phyloP scores from a whole-genome alignment of 164 flowering plant species.

The Liquidambar formosana region DNA sequence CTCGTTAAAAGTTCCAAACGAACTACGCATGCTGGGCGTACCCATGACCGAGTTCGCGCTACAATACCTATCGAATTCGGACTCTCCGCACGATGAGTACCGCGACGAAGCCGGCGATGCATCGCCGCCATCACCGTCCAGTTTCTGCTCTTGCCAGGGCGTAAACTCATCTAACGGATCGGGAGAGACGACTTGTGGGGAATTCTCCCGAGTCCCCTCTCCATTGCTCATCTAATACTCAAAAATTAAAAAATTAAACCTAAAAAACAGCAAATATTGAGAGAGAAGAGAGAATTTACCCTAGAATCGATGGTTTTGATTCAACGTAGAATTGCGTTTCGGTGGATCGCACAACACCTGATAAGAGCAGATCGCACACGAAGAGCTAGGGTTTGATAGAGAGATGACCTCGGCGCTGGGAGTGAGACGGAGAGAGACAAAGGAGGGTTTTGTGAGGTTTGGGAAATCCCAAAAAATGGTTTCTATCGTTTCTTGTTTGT shows the following conservation, averaged over 20 bases:
- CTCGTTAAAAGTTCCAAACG: slow-evolving; percentile 47
- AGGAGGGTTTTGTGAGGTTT: no score
- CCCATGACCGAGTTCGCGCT: slow-evolving; percentile 84
- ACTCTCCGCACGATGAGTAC: slow-evolving; percentile 76
- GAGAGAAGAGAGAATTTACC: slow-evolving; percentile 1
- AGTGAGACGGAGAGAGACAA: no score
- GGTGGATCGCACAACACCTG: neutral
- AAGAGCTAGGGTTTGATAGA: no score
- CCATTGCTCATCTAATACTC: slow-evolving; percentile 46
- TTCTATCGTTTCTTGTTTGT: no score
- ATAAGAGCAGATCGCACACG: no score
- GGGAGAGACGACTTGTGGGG: slow-evolving; percentile 28
- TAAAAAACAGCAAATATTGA: neutral
- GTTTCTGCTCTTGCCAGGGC: slow-evolving; percentile 24
- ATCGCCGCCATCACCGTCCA: slow-evolving; percentile 32
- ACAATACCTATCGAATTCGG: slow-evolving; percentile 82
- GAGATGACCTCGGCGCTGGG: no score
- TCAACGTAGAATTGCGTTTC: neutral
- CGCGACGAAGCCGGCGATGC: slow-evolving; percentile 36
- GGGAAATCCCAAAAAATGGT: no score
- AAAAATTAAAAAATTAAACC: neutral
- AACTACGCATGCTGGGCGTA: slow-evolving; percentile 67
- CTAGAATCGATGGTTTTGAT: neutral
- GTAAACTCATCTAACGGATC: slow-evolving; percentile 29
- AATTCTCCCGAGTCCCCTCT: slow-evolving; percentile 34